Base-by-base conservation (phyloP, 2,329 filamentous ascomycete species). In the Lasiodiplodia citricola region DNA sequence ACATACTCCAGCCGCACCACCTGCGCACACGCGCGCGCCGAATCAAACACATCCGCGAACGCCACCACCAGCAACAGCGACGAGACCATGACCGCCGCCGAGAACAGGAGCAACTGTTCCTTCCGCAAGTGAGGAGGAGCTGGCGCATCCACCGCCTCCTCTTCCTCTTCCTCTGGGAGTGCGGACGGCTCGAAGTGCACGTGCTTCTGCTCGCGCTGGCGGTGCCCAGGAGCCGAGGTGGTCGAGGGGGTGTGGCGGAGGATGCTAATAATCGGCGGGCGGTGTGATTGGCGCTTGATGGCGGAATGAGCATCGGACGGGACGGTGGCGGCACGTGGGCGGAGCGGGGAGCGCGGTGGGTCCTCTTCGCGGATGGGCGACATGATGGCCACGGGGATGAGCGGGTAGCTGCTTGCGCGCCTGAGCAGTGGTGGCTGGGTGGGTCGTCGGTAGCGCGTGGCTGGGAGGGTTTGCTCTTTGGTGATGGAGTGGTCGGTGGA, bases 41-140 rank as follows among this genome's bases (percentile, higher is more conserved):
- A 25, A 21, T 50, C 58, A 3, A 63, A 23, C 18, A 21, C 44
- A 18, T 51, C 58, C 1, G 58, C 25, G 16, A 51, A 21, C 18
- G 58, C 58, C 16, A 63, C 10, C 44, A 63, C 41, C 8, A 63
- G 14, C 23, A 62, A 7, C 38, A 62, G 18, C 38, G 57, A 63
- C 18, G 44, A 25, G 8, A 50, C 16, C 41, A 63, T 7, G 1
- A 44, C 41, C 1, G 16, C 58, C 11, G 44, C 51, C 18, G 41
- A 28, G 25, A 63, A 18, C 13, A 62, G 38, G 25, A 31, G n/a
- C 3, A 51, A 16, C 6, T 25, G 18, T 7, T 51, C 41, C 2
- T 8, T 10, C 21, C 6, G 16, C 13, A n/a, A 25, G 5, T 2
- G 28, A 11, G 38, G 1, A 6, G 38, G 38, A 16, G 38, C 10